Evolutionary conservation across 441 rosid species (phyloP), one percentile per base, ranked within the genome.

Genomic region (Croton laevigatus): DNA sequence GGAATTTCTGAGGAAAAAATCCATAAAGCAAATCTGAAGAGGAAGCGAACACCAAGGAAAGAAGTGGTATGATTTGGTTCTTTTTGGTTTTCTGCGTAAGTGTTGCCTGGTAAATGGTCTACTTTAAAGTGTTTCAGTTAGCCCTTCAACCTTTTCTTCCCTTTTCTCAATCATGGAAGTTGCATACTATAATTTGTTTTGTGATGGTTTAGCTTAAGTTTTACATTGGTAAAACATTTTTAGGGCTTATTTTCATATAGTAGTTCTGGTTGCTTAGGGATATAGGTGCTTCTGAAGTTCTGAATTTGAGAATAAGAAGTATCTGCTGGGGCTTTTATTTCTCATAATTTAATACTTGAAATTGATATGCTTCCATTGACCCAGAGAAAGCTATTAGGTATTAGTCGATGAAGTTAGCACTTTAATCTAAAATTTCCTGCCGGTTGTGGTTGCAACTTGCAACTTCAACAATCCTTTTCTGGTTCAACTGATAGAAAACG

Each of bases 11-110:
- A 66, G 48, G 83, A 81, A 68, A 80, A 81, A 76, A 73, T 75
- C 49, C 77, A 83, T 68, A 77, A 70, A 77, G 73, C 78, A 60
- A 76, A 75, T 71, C 55, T 66, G 72, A 76, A 72, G 73, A 78
- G 82, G 83, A 85, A 65, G 69, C 81, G 62, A 32, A 54, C 88
- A 57, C 78, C 78, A 16, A 71, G 80, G 75, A 86, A 81, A 80
- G 85, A 81, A 79, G 80, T 75, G 84, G 91, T 86, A 83, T 59
- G 72, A 5, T 34, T 48, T 72, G 42, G 42, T 58, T 19, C 58
- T 60, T 66, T 7, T 38, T 51, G 23, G 42, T 63, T 27, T 8
- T 19, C 17, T 4, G 62, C 34, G 48, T 51, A 23, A 23, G 17
- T 62, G 55, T 61, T 49, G 51, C 34, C 48, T 65, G 40, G 73